These are phyloP conservation scores for Backusella australiensis DNA, from an alignment of 192 early-diverging fungal species.

Conservation along the genomic window DNA sequence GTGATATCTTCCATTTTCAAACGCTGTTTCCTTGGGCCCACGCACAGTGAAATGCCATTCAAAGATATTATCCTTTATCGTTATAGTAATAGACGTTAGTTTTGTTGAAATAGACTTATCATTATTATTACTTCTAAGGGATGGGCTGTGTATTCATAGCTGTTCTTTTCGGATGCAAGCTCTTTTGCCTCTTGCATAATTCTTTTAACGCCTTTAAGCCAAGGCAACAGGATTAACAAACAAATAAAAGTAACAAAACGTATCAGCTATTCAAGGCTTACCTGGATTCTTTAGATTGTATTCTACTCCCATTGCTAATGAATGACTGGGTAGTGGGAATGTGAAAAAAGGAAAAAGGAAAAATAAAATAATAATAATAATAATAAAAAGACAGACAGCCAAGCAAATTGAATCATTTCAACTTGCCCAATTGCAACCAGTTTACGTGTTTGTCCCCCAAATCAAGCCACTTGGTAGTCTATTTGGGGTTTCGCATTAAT, in stretches of 20 bases:
- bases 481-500: too few relatives aligned
- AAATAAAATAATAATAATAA: not conserved
- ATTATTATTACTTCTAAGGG: conserved; percentile 55
- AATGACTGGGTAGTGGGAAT: not conserved
- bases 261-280: not conserved
- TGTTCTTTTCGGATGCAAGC: conserved; percentile 59
- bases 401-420: not conserved
- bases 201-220: conserved; percentile 66
- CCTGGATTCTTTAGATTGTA: conserved; percentile 28
- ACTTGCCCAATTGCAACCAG: not conserved
- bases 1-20: conserved; percentile 87
- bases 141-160: conserved; percentile 69
- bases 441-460: not conserved
- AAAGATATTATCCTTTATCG: conserved; percentile 77
- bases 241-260: too few relatives aligned
- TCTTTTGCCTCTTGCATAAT: conserved; percentile 79
- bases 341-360: not conserved
- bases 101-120: not conserved
- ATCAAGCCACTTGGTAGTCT: not conserved
- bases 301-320: not conserved
- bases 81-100: not conserved
- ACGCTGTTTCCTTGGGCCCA: conserved; percentile 85
- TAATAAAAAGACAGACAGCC: not conserved
- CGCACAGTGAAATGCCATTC: conserved; percentile 98
- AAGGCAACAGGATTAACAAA: too few relatives aligned